Conservation (phyloP, 495 filamentous ascomycete genomes). For the Neurospora sp. region DNA sequence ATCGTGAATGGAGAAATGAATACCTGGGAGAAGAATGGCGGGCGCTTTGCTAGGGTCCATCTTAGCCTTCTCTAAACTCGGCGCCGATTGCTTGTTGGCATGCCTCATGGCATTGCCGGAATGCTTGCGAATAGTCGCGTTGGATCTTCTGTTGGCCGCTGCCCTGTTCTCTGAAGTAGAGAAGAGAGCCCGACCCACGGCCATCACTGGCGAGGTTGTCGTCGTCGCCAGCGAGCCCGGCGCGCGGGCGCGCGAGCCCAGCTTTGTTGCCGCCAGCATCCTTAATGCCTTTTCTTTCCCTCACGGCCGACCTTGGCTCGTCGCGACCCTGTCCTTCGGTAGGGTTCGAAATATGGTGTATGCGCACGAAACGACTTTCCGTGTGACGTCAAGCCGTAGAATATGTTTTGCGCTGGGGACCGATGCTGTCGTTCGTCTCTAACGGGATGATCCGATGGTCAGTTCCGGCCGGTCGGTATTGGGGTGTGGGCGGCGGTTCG, state of each 20-base stretch:
- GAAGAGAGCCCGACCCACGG: neutral
- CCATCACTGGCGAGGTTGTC: neutral
- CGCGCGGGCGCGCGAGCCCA: constrained; percentile 6
- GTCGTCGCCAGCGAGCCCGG: constrained; percentile 2
- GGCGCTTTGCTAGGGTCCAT: neutral
- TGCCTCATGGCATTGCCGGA: neutral
- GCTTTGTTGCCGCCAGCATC: neutral
- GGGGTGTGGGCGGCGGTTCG: neutral
- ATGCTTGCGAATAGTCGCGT: neutral
- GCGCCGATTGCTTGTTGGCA: neutral
- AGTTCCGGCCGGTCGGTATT: neutral
- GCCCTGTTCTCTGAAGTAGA: neutral
- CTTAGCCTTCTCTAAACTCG: neutral
- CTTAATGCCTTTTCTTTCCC: neutral
- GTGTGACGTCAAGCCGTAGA: neutral
- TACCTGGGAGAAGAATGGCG: constrained; percentile 3
- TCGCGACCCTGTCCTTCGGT: neutral
- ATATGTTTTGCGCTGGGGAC: neutral
- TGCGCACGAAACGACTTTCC: neutral
- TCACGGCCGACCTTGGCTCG: neutral
- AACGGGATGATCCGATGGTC: neutral
- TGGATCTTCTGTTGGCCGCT: neutral
- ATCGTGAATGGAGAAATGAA: neutral
- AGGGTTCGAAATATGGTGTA: neutral
- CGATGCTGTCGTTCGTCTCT: neutral